Evolutionary conservation across 805 yeast genomes (phyloP), one percentile per base, ranked within the genome.

Genomic region (Monosporozyma yasuniensis): DNA sequence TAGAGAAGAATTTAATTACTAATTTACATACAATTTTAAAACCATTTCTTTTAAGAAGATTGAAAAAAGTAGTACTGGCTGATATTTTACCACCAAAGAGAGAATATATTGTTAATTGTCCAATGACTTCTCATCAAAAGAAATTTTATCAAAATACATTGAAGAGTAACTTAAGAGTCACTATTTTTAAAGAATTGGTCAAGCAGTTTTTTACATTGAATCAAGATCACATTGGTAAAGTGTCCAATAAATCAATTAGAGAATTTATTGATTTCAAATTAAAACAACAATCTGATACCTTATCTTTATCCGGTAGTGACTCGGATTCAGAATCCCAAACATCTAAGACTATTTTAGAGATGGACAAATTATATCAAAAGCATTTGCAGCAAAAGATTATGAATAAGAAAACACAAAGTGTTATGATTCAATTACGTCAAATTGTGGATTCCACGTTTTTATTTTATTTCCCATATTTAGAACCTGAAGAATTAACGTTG

Each of bases 371-470:
- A 47, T 61, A 61, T 61, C 32, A 67, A 58, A 54, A 62, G 16
- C 61, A 67, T 46, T 64, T 73, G 6, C 63, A 64, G 23, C 69
- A 63, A 38, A 76, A 76, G 51, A 63, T 82, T 5, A 69, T 70
- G 18, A 67, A 70, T 35, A 83, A 82, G 56, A 73, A 72, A 46
- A 68, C 87, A 48, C 82, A 78, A 54, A 87, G 87, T 58, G 58
- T 80, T 57, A 73, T 85, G 69, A 87, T 90, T 87, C 97, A 90
- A 65, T 72, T 90, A 47, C 73, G 99, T 42, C 79, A 83, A 51
- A 77, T 87, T 8, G 89, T 96, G 56, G 83, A 88, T 60, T 84
- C 96, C 0, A 96, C 97, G 0, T 85, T 84, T 60, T 64, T 86
- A 42, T 87, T 85, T 61, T 87, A 83, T 67, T 84, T 81, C 54